These are phyloP conservation scores for Rutidosis leptorrhynchoides DNA, from an alignment of 129 eudicot species.

Conservation along the genomic window DNA sequence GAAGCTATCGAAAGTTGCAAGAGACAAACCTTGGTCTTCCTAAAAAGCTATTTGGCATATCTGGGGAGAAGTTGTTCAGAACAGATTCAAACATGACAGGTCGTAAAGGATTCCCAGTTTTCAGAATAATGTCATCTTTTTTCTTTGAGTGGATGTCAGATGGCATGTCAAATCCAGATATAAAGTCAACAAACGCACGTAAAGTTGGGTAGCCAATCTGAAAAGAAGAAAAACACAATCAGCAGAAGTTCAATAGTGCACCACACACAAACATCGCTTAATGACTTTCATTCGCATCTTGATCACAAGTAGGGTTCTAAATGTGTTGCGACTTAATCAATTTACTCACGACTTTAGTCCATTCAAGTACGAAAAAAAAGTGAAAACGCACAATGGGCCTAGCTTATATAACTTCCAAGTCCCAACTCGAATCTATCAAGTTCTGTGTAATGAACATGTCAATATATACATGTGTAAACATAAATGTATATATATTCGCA, in stretches of 20 bases:
- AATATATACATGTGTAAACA: not conserved
- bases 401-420: not conserved
- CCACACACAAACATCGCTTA: constrained; percentile 16
- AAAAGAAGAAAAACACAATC: constrained; percentile 12
- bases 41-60: constrained; percentile 55
- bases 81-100: constrained; percentile 73
- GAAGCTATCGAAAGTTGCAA: constrained; percentile 5
- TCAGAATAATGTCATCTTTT: constrained; percentile 29
- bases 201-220: constrained; percentile 64
- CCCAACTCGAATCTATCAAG: not conserved
- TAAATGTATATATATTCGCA: not conserved
- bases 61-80: constrained; percentile 70
- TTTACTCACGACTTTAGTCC: not conserved
- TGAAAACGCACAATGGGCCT: not conserved
- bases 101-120: constrained; percentile 56
- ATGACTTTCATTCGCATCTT: not conserved
- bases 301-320: not conserved
- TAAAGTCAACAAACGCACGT: constrained; percentile 58
- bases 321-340: not conserved
- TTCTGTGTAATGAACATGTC: not conserved
- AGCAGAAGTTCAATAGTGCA: constrained; percentile 8
- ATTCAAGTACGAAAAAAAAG: not conserved
- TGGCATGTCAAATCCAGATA: constrained; percentile 55
- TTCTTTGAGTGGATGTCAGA: constrained; percentile 36
- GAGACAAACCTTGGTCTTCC: constrained; percentile 70